Evolutionary conservation across 768 basidiomycete genomes (phyloP).

Genomic region (Boletus edulis): DNA sequence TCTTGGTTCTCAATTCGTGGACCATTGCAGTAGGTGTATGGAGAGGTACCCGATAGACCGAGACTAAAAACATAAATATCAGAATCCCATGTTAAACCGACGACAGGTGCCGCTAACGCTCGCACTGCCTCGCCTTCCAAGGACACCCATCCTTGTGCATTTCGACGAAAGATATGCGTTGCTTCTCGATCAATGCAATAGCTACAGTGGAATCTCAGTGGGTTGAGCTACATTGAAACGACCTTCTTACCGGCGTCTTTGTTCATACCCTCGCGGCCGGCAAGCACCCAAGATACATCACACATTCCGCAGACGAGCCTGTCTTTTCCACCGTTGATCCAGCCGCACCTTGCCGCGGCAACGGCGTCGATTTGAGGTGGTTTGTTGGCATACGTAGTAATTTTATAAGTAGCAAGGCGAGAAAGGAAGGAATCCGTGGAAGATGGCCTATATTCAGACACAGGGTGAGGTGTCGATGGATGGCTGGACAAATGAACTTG

Average conservation of each 20-base stretch:
- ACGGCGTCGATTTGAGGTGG: slow-evolving; percentile 72
- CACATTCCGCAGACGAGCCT: slow-evolving; percentile 73
- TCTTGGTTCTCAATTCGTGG: slow-evolving; percentile 55
- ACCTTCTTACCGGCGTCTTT: slow-evolving; percentile 71
- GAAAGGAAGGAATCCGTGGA: slow-evolving; percentile 70
- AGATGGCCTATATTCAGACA: slow-evolving; percentile 74
- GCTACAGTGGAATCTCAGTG: slow-evolving; percentile 41
- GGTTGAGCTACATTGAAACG: slow-evolving; percentile 14
- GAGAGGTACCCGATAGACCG: slow-evolving; percentile 74
- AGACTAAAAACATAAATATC: slow-evolving; percentile 36
- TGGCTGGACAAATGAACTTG: slow-evolving; percentile 49
- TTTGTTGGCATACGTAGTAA: slow-evolving; percentile 79
- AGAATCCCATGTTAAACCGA: neutral
- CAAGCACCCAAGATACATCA: slow-evolving; percentile 70
- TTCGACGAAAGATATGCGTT: slow-evolving; percentile 59
- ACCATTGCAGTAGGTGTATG: slow-evolving; percentile 63
- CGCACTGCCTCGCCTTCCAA: slow-evolving; percentile 80
- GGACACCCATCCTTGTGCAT: slow-evolving; percentile 82
- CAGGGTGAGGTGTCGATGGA: slow-evolving; percentile 28
- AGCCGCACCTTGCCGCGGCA: slow-evolving; percentile 78
- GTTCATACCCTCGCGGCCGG: slow-evolving; percentile 64
- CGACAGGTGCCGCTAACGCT: slow-evolving; percentile 46
- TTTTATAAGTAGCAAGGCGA: slow-evolving; percentile 74
- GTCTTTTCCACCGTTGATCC: slow-evolving; percentile 83
- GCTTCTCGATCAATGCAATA: slow-evolving; percentile 70